Evolutionary conservation across 306 rosid genomes (phyloP).

Genomic region (Mimosa bimucronata): DNA sequence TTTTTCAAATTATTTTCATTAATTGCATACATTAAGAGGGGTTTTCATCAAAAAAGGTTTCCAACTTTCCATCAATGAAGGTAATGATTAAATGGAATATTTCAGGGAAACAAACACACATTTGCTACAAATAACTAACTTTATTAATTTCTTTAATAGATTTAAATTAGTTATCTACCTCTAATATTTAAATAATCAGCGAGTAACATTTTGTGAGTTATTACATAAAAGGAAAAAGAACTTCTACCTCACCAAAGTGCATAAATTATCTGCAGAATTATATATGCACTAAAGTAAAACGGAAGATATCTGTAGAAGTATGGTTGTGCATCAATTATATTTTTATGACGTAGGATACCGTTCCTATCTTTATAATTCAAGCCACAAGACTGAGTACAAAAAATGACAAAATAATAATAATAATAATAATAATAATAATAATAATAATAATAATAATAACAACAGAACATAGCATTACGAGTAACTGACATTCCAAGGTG

Average conservation of each 20-base stretch:
- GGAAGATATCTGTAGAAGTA: conserved; percentile 3
- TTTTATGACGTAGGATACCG: not conserved
- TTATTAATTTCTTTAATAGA: too few species aligned
- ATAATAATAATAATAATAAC: not conserved
- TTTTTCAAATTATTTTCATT: too few species aligned
- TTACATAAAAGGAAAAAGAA: not conserved
- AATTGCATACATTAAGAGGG: not conserved
- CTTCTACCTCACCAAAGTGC: not conserved
- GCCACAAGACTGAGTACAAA: not conserved
- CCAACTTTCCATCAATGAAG: not conserved
- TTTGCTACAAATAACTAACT: too few species aligned
- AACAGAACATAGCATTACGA: conserved; percentile 16
- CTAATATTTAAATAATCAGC: too few species aligned
- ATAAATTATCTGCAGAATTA: too few species aligned
- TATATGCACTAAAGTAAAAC: not conserved
- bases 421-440: not conserved
- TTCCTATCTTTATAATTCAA: conserved; percentile 13
- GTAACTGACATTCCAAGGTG: conserved; percentile 21
- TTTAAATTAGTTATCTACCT: too few species aligned
- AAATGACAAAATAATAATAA: not conserved
- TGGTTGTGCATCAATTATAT: not conserved
- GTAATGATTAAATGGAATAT: not conserved
- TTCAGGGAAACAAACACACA: not conserved
- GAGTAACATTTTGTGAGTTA: not conserved
- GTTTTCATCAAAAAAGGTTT: too few species aligned